Base-by-base conservation (phyloP, 176 grass and related monocot species). In the Dendrocalamus sinicus region DNA sequence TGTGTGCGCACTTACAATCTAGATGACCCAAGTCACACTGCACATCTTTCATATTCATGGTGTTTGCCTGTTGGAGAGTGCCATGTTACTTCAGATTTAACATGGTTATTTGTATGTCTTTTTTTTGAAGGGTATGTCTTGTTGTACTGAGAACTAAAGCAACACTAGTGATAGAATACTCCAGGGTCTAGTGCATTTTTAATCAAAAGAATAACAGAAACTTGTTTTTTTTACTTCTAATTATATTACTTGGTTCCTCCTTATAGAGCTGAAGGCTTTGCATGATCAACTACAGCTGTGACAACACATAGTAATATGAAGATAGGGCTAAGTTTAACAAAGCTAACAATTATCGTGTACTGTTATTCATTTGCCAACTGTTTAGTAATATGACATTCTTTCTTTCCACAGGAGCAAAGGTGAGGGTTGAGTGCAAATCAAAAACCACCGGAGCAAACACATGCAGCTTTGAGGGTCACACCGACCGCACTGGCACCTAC, bases 401-500 rank as follows among this genome's bases (percentile, higher is more conserved):
- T 26, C 45, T 17, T 78, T 75, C 13, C 69, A 63, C 87, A 98
- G 96, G 93, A 77, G 96, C 93, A 75, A 95, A 95, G 62, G 93
- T 98, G 70, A 94, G 80, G 61, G 86, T 98, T 19, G 89, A 98
- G 19, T 98, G 96, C 73, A 88, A 75, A 76, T 95, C 90, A 2
- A 91, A 90, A 82, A 39, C 70, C 24, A 92, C 88, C 0, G 91
- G 88, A 19, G 77, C 55, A 39, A 91, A 89, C 62, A 88, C 76
- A 72, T 90, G 88, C 88, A 95, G 75, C 81, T 93, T 94, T 0
- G 93, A 93, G 32, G 96, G 96, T 59, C 80, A 89, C 17, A 98
- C 96, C 1, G 96, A 98, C 43, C 89, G 80, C 90, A 94, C 91
- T 61, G 96, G 96, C 53, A 98, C 93, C 67, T 98, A 98, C 74